phyloP scores from a whole-genome alignment of 345 rosid species.

The Populus ilicifolia region DNA sequence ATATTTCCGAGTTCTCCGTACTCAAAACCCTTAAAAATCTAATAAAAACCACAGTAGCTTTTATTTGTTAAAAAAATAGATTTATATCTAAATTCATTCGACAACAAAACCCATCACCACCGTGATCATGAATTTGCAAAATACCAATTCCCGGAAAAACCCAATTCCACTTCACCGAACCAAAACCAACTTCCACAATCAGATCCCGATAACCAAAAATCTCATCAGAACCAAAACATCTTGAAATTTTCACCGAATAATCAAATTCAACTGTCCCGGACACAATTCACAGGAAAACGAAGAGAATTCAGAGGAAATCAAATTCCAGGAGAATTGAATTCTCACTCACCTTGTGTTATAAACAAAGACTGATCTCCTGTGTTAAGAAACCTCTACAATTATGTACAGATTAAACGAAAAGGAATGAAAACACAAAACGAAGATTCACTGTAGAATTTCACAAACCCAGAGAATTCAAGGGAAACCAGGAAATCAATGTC shows the following conservation, averaged over 20 bases:
- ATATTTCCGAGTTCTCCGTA: neutral
- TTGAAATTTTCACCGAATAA: neutral
- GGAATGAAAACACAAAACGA: neutral
- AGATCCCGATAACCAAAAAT: slow-evolving; percentile 36
- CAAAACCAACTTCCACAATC: slow-evolving; percentile 21
- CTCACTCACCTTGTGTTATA: slow-evolving; percentile 10
- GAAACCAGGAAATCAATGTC: neutral
- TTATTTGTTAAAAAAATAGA: neutral
- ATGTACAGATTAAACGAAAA: slow-evolving; percentile 1
- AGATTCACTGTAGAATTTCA: neutral
- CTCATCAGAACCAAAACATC: slow-evolving; percentile 11
- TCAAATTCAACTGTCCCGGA: slow-evolving; percentile 16
- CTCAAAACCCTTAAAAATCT: neutral
- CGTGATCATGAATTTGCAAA: neutral
- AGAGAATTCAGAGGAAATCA: neutral
- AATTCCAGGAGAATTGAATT: neutral
- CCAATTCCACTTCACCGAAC: slow-evolving; percentile 1
- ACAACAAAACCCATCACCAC: neutral
- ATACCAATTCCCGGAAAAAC: neutral
- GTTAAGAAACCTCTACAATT: neutral
- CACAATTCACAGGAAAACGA: neutral
- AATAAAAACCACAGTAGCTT: neutral
- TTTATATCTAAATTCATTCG: neutral
- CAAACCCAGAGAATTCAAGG: slow-evolving; percentile 1
- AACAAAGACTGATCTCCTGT: neutral